Evolutionary conservation across 2,329 filamentous ascomycete species (phyloP).

Genomic region (Hymenoscyphus salicellus): DNA sequence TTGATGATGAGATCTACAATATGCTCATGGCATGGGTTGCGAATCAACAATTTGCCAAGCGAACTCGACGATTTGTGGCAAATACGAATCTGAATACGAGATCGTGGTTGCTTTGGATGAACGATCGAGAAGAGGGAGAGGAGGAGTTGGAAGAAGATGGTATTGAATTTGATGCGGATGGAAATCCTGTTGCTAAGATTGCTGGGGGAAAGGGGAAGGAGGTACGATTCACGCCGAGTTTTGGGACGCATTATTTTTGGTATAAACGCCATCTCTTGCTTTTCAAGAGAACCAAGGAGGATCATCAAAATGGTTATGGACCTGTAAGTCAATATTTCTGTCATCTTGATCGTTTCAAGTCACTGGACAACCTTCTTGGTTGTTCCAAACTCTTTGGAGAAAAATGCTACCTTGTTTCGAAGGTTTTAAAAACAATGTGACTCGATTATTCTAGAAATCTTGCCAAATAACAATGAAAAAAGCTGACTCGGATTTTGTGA

Average conservation of each 20-base stretch:
- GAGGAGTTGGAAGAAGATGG: constrained; percentile 43
- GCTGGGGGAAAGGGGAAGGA: constrained; percentile 41
- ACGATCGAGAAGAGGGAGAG: constrained; percentile 44
- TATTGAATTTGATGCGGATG: constrained; percentile 29
- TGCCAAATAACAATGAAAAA: background rate
- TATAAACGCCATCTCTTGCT: constrained; percentile 57
- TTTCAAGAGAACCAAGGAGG: constrained; percentile 52
- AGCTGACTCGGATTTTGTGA: background rate
- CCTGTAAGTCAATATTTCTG: background rate
- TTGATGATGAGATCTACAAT: constrained; percentile 71
- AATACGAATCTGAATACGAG: constrained; percentile 59
- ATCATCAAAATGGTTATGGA: constrained; percentile 39
- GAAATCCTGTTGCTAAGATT: constrained; percentile 24
- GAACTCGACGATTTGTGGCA: constrained; percentile 60
- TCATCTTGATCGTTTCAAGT: too few species aligned
- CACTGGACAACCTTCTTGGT: too few species aligned
- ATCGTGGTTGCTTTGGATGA: constrained; percentile 46
- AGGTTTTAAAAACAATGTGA: too few species aligned
- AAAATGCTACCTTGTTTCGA: too few species aligned
- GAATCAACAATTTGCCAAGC: constrained; percentile 57
- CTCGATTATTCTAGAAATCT: background rate
- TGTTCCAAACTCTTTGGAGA: background rate
- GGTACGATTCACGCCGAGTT: constrained; percentile 62
- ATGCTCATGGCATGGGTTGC: constrained; percentile 70
- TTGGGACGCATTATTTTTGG: constrained; percentile 67